Base-by-base conservation (phyloP, 2,329 filamentous ascomycete species). In the Fusarium burgessii region DNA sequence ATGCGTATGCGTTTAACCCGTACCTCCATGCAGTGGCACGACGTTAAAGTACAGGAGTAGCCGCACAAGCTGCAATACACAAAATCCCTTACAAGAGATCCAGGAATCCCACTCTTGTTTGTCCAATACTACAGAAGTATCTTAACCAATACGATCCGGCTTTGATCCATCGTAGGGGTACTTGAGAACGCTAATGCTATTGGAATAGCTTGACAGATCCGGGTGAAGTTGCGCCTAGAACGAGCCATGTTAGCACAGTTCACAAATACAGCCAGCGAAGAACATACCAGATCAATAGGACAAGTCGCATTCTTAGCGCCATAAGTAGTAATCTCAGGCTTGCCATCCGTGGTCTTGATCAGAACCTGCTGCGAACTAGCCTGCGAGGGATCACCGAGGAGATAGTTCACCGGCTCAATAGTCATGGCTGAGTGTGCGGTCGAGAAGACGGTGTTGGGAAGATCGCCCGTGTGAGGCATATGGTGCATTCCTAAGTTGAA, bases 381-480 rank as follows among this genome's bases (percentile, higher is more conserved):
- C 8, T 33, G 58, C 5, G 58, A 60, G 0, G 58, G 52, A 10
- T 58, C 52, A 6, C 58, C 40, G 0, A 60, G n/a, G 10, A 38
- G n/a, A 25, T 60, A 60, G 32, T 60, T 60, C 27, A 60, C 4
- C 1, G 58, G 58, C 8, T 60, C 52, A 5, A 60, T 60, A 6
- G 20, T 8, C 52, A 60, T 60, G 1, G 58, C 9, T 0, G 58
- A 60, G 1, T 60, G 58, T 0, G 58, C 58, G 2, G 58, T 60
- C 0, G 58, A 60, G 6, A 60, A 60, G 13, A 58, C 58, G 9
- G 52, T 60, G 40, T 58, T 60, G 8, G 58, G 58, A 1, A 60
- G 32, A 17, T 60, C 58, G 7, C 58, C 58, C 18, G 58, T 60
- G n/a, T 60, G 58, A 29, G 58, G 58, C 58, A 60, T 60, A 17